These are phyloP conservation scores for Diddensiella caesifluorescens DNA, from an alignment of 805 yeast genomes.

Conservation along the genomic window DNA sequence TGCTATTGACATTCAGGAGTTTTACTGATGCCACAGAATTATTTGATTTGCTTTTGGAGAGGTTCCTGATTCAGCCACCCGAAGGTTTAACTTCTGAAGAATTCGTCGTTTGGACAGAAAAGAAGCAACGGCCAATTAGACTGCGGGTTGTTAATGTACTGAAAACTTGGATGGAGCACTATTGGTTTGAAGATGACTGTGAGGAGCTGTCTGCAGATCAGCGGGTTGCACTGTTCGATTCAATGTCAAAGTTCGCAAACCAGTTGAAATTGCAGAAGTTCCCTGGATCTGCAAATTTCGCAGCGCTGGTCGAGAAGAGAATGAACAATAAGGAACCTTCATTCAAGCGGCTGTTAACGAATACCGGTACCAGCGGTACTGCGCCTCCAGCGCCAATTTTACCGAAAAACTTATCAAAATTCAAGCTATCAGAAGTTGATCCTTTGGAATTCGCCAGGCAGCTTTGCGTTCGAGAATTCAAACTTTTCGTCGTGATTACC, in stretches of 20 bases:
- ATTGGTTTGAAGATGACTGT: constrained; percentile 50
- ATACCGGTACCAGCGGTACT: constrained; percentile 8
- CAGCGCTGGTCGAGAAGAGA: constrained; percentile 36
- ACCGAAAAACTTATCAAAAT: constrained; percentile 31
- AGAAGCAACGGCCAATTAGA: constrained; percentile 64
- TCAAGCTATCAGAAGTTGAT: constrained; percentile 62
- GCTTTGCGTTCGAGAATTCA: constrained; percentile 72
- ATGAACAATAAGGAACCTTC: constrained; percentile 26
- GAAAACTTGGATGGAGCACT: constrained; percentile 59
- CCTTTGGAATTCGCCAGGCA: constrained; percentile 78
- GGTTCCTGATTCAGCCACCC: constrained; percentile 74
- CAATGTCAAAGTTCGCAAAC: constrained; percentile 38
- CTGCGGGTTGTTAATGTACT: constrained; percentile 60
- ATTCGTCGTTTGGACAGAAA: constrained; percentile 67
- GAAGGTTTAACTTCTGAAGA: constrained; percentile 83
- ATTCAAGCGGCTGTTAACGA: constrained; percentile 17
- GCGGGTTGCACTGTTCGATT: constrained; percentile 28
- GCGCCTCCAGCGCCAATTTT: constrained; percentile 26
- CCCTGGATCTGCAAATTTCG: constrained; percentile 40
- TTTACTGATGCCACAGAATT: constrained; percentile 65
- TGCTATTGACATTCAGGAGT: constrained; percentile 70
- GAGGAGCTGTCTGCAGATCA: constrained; percentile 16
- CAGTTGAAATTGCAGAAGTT: constrained; percentile 38
- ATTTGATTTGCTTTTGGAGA: constrained; percentile 50
- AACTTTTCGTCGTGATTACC: constrained; percentile 59